A percentile compares a stretch with the other conserved stretches of the same genome.
These are phyloP conservation scores for Neonectria neomacrospora DNA, from an alignment of 2,329 filamentous ascomycete species.

Conservation along the genomic window DNA sequence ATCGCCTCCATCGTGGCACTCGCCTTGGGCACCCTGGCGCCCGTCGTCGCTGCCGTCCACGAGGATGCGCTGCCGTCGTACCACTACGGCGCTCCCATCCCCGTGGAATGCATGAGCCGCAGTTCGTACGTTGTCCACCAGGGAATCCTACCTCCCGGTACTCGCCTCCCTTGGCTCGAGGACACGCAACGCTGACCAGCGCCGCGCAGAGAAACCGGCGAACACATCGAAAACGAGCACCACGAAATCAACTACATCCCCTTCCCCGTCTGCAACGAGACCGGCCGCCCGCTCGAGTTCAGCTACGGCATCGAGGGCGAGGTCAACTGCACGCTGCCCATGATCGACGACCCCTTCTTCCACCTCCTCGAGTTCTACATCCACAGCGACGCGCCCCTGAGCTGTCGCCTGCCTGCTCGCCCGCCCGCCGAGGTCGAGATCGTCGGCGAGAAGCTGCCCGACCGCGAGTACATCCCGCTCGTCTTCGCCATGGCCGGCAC, in stretches of 20 bases:
- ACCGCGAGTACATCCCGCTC: conserved; percentile 79
- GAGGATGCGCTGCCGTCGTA: conserved; percentile 67
- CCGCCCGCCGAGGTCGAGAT: conserved; percentile 69
- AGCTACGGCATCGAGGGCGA: conserved; percentile 86
- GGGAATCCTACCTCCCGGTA: too few species aligned
- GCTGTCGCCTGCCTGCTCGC: conserved; percentile 87
- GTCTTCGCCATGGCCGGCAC: conserved; percentile 91
- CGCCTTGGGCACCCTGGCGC: conserved; percentile 41
- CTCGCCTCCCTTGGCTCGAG: too few species aligned
- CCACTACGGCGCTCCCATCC: conserved; percentile 73
- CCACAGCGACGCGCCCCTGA: conserved; percentile 92
- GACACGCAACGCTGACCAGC: conserved; percentile 1
- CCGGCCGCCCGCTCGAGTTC: conserved; percentile 82
- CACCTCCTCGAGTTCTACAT: conserved; percentile 97
- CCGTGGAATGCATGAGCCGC: conserved; percentile 78
- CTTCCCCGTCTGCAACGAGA: conserved; percentile 92
- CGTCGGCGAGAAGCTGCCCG: conserved; percentile 61
- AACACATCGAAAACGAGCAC: conserved; percentile 83
- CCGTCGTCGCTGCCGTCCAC: conserved; percentile 44
- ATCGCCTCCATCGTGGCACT: conserved; percentile 32
- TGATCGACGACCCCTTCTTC: conserved; percentile 83
- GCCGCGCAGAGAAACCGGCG: conserved; percentile 78
- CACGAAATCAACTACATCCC: conserved; percentile 92
- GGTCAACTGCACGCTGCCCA: conserved; percentile 83
- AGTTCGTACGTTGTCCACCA: conserved; percentile 78